Percentiles rank a stretch among this genome's conserved stretches.
Evolutionary conservation across 345 rosid genomes (phyloP).

Genomic region (Lepidium aucheri): DNA sequence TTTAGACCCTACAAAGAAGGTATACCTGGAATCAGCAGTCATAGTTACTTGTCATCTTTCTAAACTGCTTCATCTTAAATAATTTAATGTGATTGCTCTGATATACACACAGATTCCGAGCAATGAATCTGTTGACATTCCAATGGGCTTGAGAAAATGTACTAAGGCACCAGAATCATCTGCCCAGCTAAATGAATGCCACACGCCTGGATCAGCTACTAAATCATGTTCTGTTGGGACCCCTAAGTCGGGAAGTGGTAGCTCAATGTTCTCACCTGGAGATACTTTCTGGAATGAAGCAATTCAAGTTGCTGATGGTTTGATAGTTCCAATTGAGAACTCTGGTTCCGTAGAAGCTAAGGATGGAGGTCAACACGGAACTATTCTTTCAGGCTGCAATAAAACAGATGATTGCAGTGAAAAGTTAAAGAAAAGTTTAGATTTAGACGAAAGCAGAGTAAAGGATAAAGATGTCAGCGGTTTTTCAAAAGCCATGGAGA

Average conservation of each 20-base stretch:
- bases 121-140: slow-evolving; percentile 27
- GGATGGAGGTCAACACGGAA: slow-evolving; percentile 14
- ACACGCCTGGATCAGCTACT: slow-evolving; percentile 57
- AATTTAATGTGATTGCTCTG: not conserved
- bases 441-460: slow-evolving; percentile 38
- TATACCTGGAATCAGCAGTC: slow-evolving; percentile 18
- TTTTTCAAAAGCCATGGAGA: slow-evolving; percentile 36
- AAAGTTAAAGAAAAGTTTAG: slow-evolving; percentile 28
- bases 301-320: slow-evolving; percentile 81
- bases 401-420: slow-evolving; percentile 29
- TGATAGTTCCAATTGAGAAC: slow-evolving; percentile 36
- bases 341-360: slow-evolving; percentile 25
- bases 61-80: slow-evolving; percentile 8
- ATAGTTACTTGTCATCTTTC: not conserved
- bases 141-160: slow-evolving; percentile 58
- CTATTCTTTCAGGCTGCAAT: slow-evolving; percentile 16
- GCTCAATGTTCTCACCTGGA: slow-evolving; percentile 89
- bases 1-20: slow-evolving; percentile 33
- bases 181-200: slow-evolving; percentile 33
- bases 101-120: slow-evolving; percentile 24
- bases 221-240: slow-evolving; percentile 40
- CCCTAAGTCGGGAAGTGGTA: slow-evolving; percentile 72
- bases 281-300: slow-evolving; percentile 99
- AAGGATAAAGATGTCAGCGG: slow-evolving; percentile 20
- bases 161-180: slow-evolving; percentile 32